Base-by-base conservation (phyloP, 306 rosid genomes). In the Datisca glomerata region DNA sequence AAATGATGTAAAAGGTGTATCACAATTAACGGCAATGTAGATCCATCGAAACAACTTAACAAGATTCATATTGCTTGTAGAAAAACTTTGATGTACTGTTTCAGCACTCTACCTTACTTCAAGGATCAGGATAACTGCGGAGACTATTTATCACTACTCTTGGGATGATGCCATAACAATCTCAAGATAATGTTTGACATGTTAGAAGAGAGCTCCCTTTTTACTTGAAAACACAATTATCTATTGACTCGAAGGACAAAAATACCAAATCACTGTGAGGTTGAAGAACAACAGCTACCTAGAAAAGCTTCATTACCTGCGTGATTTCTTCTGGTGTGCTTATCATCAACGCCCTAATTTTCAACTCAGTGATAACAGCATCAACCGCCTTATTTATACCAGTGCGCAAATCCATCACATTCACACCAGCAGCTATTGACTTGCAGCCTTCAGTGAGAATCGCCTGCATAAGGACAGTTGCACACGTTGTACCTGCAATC, bases 401-500 rank as follows among this genome's bases (percentile, higher is more conserved):
- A 37, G 47, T 60, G 8, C 95, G 83, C 52, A 89, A 68, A 59
- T 89, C 97, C 93, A 89, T 89, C 52, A 69, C 95, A 70, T 72
- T 89, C 43, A 78, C 77, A 44, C 97, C 97, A 3, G 91, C 80
- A 65, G 97, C 95, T 62, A 80, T 55, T 31, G 97, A 84, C 63
- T 83, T 83, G 67, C 93, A 83, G 36, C 97, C 95, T 72, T 83
- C 95, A 1, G 37, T 66, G 44, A 89, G 95, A 65, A 89, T 80
- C 48, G 97, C 95, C 69, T 80, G 95, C 40, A 93, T 77, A 57
- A 89, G 58, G 61, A 89, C 86, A 42, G 95, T 80, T 36, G 97
- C 95, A 77, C 95, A 83, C 24, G 97, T 89, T 45, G 97, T 89
- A 65, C 95, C 97, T 89, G 78, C 38, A 65, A 59, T 22, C 47